These are phyloP conservation scores for Glomus cerebriforme DNA, from an alignment of 192 early-diverging fungal species.

Conservation along the genomic window DNA sequence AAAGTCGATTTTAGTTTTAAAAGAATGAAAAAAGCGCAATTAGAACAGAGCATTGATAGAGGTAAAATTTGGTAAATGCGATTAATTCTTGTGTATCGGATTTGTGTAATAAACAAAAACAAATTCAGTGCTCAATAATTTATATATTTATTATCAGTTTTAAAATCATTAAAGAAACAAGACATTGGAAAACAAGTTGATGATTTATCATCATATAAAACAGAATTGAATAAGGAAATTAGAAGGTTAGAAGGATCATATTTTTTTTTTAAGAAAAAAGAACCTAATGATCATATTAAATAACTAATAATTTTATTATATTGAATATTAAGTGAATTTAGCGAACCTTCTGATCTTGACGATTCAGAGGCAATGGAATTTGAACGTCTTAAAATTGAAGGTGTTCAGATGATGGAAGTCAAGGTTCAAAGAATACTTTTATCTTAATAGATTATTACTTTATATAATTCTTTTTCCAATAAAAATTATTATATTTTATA, in stretches of 20 bases:
- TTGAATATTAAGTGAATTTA: too few species aligned
- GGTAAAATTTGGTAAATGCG: conserved; percentile 1
- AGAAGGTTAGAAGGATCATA: neutral
- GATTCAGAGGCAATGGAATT: conserved; percentile 14
- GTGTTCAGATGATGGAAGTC: conserved; percentile 21
- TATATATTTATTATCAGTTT: neutral
- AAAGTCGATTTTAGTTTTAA: conserved; percentile 37
- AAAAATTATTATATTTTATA: conserved; percentile 22
- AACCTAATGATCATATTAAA: too few species aligned
- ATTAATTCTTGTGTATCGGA: too few species aligned
- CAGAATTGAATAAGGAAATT: neutral
- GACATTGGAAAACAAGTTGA: neutral
- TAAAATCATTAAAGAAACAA: conserved; percentile 2
- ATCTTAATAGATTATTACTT: neutral
- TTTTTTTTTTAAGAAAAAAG: too few species aligned
- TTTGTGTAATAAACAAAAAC: neutral
- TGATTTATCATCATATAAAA: neutral
- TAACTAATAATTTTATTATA: neutral
- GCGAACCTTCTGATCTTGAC: conserved; percentile 2
- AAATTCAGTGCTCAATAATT: neutral
- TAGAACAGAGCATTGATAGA: conserved; percentile 41
- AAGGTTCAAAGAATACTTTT: neutral
- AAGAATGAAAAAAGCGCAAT: conserved; percentile 43
- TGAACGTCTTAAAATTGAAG: neutral
- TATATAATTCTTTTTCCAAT: neutral